Base-by-base conservation (phyloP, 441 rosid genomes). In the Pelargonium fulgidum region DNA sequence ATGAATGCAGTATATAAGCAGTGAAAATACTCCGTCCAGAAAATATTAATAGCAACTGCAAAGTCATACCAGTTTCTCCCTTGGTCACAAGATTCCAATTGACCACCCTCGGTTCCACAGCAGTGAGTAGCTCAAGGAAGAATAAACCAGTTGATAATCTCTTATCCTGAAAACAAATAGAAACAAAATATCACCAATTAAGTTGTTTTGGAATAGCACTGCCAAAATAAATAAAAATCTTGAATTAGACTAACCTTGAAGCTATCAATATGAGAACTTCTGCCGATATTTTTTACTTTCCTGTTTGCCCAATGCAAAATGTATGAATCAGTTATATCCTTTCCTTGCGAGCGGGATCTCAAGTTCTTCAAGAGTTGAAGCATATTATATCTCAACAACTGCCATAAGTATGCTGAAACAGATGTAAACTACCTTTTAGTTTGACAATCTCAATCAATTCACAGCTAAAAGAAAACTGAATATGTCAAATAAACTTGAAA, bases 321-420 rank as follows among this genome's bases (percentile, higher is more conserved):
- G 74, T 91, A 89, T 4, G 84, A 78, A 79, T 93, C 99, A 3
- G 82, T 80, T 72, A 93, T 87, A 79, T 88, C 96, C 82, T 86
- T 93, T 7, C 95, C 93, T 68, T 81, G 89, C 58, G 95, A 84
- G 59, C 84, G 93, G 65, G 86, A 77, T 80, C 96, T 83, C 73
- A 93, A 82, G 78, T 83, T 88, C 83, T 84, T 91, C 39, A 93
- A 85, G 68, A 91, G 96, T 78, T 91, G 99, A 69, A 93, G 95
- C 82, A 93, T 88, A 74, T 86, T 87, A 67, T 75, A 87, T 80
- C 99, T 88, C 99, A 91, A 89, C 84, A 93, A 80, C 80, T 93
- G 99, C 99, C 99, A 91, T 45, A 93, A 80, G 83, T 85, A 93
- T 75, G 96, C 99, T 93, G 87, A 64, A 79, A 82, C 65, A 81